Conservation (phyloP, 1,284 basidiomycete species). For the Cutaneotrichosporon daszewskae region DNA sequence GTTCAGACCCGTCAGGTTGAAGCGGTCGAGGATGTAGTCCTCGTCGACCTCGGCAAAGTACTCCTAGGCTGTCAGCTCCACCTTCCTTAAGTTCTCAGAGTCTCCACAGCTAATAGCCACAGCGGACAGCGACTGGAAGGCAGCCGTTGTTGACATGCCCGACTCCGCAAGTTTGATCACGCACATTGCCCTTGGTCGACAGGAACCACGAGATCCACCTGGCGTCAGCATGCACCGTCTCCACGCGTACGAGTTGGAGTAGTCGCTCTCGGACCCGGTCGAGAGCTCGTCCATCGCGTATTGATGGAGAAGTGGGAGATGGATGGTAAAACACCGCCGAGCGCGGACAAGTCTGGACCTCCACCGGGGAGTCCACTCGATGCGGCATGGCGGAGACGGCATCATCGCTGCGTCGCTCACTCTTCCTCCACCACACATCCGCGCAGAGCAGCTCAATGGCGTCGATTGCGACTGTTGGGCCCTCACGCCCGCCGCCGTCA, state of each 20-base stretch:
- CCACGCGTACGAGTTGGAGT: constrained; percentile 44
- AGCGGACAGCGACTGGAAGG: too few species aligned
- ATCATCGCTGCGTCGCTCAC: too few species aligned
- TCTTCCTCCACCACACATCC: background rate
- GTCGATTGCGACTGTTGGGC: constrained; percentile 18
- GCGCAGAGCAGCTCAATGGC: background rate
- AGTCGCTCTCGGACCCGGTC: constrained; percentile 48
- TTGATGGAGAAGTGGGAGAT: background rate
- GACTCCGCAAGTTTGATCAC: too few species aligned
- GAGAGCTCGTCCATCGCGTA: constrained; percentile 47
- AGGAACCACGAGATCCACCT: constrained; percentile 99
- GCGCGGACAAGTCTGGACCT: background rate
- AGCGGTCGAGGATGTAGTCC: constrained; percentile 96
- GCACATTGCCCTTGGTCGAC: constrained; percentile 59
- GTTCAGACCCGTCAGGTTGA: constrained; percentile 96
- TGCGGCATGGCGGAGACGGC: too few species aligned
- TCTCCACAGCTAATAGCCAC: too few species aligned
- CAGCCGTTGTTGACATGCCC: too few species aligned
- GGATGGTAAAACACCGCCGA: background rate
- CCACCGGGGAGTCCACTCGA: too few species aligned
- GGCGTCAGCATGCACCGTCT: constrained; percentile 1
- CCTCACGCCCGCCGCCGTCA: constrained; percentile 30
- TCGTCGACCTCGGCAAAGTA: constrained; percentile 99
- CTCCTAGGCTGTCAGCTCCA: constrained; percentile 56
- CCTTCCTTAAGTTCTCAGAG: too few species aligned